Evolutionary conservation across 352 stramenopile genomes (phyloP).

Genomic region (Phytophthora fragariaefolia): DNA sequence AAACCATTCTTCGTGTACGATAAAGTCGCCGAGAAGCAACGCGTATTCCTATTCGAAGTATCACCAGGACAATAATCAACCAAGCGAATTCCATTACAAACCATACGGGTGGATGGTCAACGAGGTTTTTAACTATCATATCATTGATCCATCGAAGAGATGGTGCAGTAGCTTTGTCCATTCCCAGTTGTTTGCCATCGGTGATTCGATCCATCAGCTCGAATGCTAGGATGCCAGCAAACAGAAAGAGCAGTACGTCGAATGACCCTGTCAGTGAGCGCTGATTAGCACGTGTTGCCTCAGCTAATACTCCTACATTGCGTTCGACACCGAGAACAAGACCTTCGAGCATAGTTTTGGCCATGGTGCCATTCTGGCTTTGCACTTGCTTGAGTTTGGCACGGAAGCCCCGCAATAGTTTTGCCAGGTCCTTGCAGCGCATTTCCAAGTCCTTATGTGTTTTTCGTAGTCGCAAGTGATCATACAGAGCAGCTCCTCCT

Average conservation of each 20-base stretch:
- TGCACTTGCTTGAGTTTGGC: conserved; percentile 91
- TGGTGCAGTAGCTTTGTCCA: conserved; percentile 48
- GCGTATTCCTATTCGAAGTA: conserved; percentile 42
- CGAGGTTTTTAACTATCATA: conserved; percentile 48
- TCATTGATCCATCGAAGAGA: conserved; percentile 63
- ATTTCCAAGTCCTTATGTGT: conserved; percentile 87
- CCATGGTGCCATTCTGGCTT: conserved; percentile 79
- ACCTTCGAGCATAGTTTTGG: conserved; percentile 73
- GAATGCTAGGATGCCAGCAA: conserved; percentile 93
- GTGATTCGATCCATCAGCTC: conserved; percentile 96
- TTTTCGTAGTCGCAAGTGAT: conserved; percentile 92
- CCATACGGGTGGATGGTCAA: conserved; percentile 53
- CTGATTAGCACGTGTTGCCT: conserved; percentile 71
- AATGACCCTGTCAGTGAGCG: conserved; percentile 71
- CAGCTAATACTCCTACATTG: conserved; percentile 65
- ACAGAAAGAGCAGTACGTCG: conserved; percentile 92
- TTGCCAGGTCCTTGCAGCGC: conserved; percentile 93
- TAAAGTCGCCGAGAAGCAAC: conserved; percentile 48
- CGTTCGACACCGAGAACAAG: conserved; percentile 68
- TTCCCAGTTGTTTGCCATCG: conserved; percentile 88
- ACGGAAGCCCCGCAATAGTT: conserved; percentile 90
- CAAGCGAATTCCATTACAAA: conserved; percentile 56
- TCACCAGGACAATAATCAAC: conserved; percentile 50
- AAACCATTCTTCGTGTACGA: conserved; percentile 49
- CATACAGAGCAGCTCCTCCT: conserved; percentile 88